Percentiles rank a stretch among this genome's conserved stretches.
Evolutionary conservation across 73 alveolate genomes (phyloP).

Genomic region (Tetrahymena malaccensis): DNA sequence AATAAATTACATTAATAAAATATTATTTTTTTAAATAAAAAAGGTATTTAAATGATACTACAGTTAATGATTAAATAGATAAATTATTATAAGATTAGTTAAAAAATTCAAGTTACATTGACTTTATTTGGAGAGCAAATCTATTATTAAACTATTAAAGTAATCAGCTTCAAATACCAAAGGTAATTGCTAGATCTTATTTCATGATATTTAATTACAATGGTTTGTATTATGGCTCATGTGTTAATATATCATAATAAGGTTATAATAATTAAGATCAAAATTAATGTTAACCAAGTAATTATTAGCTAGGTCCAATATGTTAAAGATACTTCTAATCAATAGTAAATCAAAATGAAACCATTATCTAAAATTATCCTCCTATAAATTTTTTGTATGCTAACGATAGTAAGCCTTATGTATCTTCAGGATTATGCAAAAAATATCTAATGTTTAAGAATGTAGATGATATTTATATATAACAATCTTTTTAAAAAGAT

Average conservation of each 20-base stretch:
- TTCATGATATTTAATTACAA: not conserved
- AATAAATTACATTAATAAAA: too few relatives aligned
- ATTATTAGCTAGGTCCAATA: not conserved
- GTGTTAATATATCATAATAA: not conserved
- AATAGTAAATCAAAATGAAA: not conserved
- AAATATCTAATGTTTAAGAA: too few relatives aligned
- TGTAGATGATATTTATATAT: too few relatives aligned
- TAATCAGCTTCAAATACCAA: not conserved
- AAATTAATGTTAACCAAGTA: not conserved
- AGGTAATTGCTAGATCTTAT: not conserved
- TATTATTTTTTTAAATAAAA: too few relatives aligned
- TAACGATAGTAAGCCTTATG: not conserved
- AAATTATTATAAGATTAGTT: not conserved
- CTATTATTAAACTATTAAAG: too few relatives aligned
- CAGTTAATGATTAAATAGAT: not conserved
- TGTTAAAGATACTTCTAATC: not conserved
- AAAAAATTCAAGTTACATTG: not conserved
- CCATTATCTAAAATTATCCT: not conserved
- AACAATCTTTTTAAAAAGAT: too few relatives aligned
- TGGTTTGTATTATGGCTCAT: not conserved
- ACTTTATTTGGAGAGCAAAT: not conserved
- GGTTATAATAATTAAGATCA: too few relatives aligned
- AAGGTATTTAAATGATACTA: not conserved
- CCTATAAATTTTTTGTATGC: not conserved
- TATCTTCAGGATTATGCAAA: not conserved